Conservation (phyloP, 2,329 filamentous ascomycete genomes). For the Fusarium buharicum region DNA sequence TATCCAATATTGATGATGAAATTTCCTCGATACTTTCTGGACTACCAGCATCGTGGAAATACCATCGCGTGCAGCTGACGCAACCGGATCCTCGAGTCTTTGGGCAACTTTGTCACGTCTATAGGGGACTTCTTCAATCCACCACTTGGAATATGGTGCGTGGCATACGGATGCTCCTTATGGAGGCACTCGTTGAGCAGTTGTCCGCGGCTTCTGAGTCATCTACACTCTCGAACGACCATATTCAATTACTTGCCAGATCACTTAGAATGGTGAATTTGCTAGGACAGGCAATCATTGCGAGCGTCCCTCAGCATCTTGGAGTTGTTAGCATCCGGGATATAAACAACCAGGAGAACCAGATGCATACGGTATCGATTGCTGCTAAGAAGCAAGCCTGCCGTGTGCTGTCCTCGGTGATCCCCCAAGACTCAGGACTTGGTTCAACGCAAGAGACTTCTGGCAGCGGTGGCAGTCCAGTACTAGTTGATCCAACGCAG, state of each 20-base stretch:
- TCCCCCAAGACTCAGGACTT: slow-evolving; percentile 29
- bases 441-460: slow-evolving; percentile 31
- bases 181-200: slow-evolving; percentile 59
- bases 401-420: slow-evolving; percentile 46
- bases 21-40: slow-evolving; percentile 54
- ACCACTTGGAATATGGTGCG: slow-evolving; percentile 61
- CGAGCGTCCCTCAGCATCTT: slow-evolving; percentile 62
- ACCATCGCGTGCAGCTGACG: slow-evolving; percentile 54
- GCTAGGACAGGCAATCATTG: slow-evolving; percentile 56
- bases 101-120: slow-evolving; percentile 57
- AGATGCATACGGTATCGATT: slow-evolving; percentile 41
- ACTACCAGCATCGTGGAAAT: slow-evolving; percentile 56
- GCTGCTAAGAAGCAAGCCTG: slow-evolving; percentile 45
- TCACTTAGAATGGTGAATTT: slow-evolving; percentile 52
- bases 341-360: slow-evolving; percentile 41
- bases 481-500: slow-evolving; percentile 55
- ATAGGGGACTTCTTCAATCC: slow-evolving; percentile 57
- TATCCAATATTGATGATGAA: slow-evolving; percentile 56
- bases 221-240: slow-evolving; percentile 43
- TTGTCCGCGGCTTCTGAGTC: slow-evolving; percentile 46
- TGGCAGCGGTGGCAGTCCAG: slow-evolving; percentile 43
- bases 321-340: slow-evolving; percentile 58
- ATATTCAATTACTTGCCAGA: slow-evolving; percentile 52
- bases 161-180: slow-evolving; percentile 58
- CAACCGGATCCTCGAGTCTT: slow-evolving; percentile 56